Base-by-base conservation (phyloP, 768 basidiomycete species). In the Mycena rosella region DNA sequence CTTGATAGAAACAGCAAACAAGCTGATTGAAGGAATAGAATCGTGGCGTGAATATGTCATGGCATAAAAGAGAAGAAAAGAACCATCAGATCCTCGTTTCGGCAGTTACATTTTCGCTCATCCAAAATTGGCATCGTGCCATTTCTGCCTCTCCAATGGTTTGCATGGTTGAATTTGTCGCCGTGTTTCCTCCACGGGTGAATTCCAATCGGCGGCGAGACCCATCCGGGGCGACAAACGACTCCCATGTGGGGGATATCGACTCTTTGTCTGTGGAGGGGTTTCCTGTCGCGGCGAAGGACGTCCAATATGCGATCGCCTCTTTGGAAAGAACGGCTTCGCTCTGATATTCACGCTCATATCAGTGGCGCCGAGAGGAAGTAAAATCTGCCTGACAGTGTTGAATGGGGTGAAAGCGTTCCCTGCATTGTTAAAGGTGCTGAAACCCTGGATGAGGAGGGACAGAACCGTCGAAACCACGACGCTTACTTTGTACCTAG, bases 291-390 rank as follows among this genome's bases (percentile, higher is more conserved):
- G 76, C 73, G 5, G 73, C 76, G 65, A 84, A 84, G 2, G 82
- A 83, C 22, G 83, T 82, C 84, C 84, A 85, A 65, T 79, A 83
- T 6, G 75, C 77, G 32, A 85, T 83, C 15, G 81, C 81, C 68
- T 84, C 81, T 45, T 72, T 67, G 17, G 83, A 78, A 3, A 85
- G 73, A 8, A 68, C 67, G 14, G 73, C 62, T 71, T 85, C 83
- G 49, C 81, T 83, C 80, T 83, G 48, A 14, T n/a, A 53, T 47
- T 8, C 20, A 14, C n/a, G n/a, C n/a, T n/a, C 1, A 47, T n/a
- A n/a, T 24, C 22, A n/a, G 18, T 26, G 38, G 20, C 17, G 22
- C 20, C 22, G 18, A 52, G 53, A 18, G 5, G 15, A 20, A 27
- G 60, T n/a, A 6, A 53, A 5, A 0, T 6, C 8, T 29, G 36